These are phyloP conservation scores for Chromosphaera perkinsii DNA, from an alignment of 208 protist genomes.

Conservation along the genomic window DNA sequence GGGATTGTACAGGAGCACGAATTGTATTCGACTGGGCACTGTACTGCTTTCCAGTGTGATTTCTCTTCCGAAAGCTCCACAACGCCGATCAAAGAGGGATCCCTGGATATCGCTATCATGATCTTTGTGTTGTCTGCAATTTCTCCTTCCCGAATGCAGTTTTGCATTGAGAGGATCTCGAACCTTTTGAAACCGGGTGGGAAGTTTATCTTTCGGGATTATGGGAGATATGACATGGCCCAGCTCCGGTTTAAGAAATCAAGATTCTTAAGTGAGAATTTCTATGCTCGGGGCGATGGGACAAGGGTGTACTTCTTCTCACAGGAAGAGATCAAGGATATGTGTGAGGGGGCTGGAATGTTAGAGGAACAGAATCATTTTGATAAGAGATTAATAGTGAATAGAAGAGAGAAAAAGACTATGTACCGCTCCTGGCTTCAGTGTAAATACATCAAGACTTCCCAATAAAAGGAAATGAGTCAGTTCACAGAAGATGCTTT, in stretches of 20 bases:
- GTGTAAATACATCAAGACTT: slow-evolving; percentile 1
- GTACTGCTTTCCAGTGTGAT: slow-evolving; percentile 39
- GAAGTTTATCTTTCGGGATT: slow-evolving; percentile 42
- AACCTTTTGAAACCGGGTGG: slow-evolving; percentile 41
- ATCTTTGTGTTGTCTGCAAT: slow-evolving; percentile 48
- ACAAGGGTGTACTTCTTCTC: slow-evolving; percentile 44
- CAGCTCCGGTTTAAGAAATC: slow-evolving; percentile 38
- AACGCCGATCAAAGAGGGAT: not conserved
- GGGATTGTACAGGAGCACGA: slow-evolving; percentile 5
- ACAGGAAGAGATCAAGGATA: slow-evolving; percentile 4
- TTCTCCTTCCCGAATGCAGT: not conserved
- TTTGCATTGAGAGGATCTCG: not conserved
- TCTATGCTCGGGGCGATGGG: slow-evolving; percentile 47
- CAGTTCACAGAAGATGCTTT: too few relatives aligned
- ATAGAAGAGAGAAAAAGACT: slow-evolving; percentile 7
- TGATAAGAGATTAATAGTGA: slow-evolving; percentile 17
- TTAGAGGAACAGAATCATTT: not conserved
- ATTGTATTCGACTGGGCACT: slow-evolving; percentile 3
- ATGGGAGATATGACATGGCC: slow-evolving; percentile 39
- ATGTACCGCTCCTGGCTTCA: slow-evolving; percentile 25
- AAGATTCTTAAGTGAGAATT: slow-evolving; percentile 31
- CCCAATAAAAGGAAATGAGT: not conserved
- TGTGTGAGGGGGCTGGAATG: not conserved
- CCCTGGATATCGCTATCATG: slow-evolving; percentile 30
- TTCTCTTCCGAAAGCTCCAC: not conserved